Percentiles rank a stretch among this genome's conserved stretches.
Conservation (phyloP, 148 eudicot genomes). For the Chenopodium album region DNA sequence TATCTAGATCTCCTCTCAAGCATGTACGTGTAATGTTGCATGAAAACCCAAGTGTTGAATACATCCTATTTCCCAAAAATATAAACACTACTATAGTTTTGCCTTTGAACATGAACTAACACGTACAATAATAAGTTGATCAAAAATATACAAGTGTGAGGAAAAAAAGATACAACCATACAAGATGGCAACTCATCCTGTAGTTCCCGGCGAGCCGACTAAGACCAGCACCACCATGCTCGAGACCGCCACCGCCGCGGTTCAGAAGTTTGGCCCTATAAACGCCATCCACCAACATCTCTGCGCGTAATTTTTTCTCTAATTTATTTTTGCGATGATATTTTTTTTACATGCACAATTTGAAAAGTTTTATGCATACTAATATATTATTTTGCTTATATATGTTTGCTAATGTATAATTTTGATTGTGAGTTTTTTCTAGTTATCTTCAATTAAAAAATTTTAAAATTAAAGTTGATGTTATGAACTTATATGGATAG, state of each 20-base stretch:
- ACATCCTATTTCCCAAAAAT: not conserved
- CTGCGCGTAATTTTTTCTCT: slow-evolving; percentile 57
- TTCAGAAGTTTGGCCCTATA: slow-evolving; percentile 71
- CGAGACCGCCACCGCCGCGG: slow-evolving; percentile 62
- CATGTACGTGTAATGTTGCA: slow-evolving; percentile 29
- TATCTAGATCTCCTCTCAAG: too few relatives aligned
- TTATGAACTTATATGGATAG: too few relatives aligned
- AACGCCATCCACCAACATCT: slow-evolving; percentile 89
- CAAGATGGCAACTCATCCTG: slow-evolving; percentile 34
- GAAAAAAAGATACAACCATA: not conserved
- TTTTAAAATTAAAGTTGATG: too few relatives aligned
- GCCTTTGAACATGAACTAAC: not conserved
- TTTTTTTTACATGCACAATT: too few relatives aligned
- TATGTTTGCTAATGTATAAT: too few relatives aligned
- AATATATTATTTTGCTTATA: too few relatives aligned
- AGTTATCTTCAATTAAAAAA: too few relatives aligned
- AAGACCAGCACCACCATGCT: slow-evolving; percentile 51
- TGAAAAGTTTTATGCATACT: too few relatives aligned
- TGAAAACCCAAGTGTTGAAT: slow-evolving; percentile 27
- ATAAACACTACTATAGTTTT: not conserved
- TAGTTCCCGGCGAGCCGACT: slow-evolving; percentile 65
- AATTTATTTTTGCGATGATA: too few relatives aligned
- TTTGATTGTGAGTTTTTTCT: too few relatives aligned
- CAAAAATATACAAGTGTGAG: not conserved
- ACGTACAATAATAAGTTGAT: not conserved